phyloP scores from a whole-genome alignment of 1,139 yeast species.

The Dujonia santamariae region DNA sequence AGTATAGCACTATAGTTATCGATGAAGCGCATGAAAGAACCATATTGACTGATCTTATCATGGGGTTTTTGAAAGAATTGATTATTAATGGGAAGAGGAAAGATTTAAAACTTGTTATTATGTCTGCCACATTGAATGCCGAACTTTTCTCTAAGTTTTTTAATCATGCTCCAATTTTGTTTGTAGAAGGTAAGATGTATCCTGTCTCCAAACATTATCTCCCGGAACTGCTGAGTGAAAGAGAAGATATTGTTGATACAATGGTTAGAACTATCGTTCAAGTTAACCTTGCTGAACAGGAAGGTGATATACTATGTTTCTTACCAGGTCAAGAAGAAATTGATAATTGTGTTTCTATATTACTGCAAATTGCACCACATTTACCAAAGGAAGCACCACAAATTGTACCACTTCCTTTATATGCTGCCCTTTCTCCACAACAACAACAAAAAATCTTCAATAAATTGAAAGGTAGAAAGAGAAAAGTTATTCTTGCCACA shows the following conservation, averaged over 20 bases:
- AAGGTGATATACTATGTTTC: slow-evolving; percentile 88
- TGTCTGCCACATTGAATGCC: slow-evolving; percentile 98
- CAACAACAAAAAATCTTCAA: slow-evolving; percentile 79
- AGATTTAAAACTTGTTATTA: slow-evolving; percentile 58
- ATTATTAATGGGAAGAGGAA: slow-evolving; percentile 45
- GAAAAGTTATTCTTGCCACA: slow-evolving; percentile 88
- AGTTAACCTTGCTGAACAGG: slow-evolving; percentile 70
- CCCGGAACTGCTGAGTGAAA: slow-evolving; percentile 35
- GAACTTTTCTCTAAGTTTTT: slow-evolving; percentile 82
- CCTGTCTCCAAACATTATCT: slow-evolving; percentile 76
- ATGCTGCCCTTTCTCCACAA: slow-evolving; percentile 87
- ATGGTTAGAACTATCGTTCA: slow-evolving; percentile 74
- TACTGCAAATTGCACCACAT: slow-evolving; percentile 60
- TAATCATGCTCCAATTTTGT: slow-evolving; percentile 72
- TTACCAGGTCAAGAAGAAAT: slow-evolving; percentile 97
- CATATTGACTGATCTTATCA: slow-evolving; percentile 79
- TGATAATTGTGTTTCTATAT: slow-evolving; percentile 71
- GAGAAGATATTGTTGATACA: slow-evolving; percentile 83
- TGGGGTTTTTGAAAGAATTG: slow-evolving; percentile 81
- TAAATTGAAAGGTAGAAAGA: slow-evolving; percentile 52
- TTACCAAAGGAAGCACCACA: slow-evolving; percentile 75
- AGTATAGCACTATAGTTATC: slow-evolving; percentile 75
- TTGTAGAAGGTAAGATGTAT: slow-evolving; percentile 85
- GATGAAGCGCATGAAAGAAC: slow-evolving; percentile 99
- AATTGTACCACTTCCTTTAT: slow-evolving; percentile 76